Conservation (phyloP, 805 yeast species). For the Lipomyces oligophaga region DNA sequence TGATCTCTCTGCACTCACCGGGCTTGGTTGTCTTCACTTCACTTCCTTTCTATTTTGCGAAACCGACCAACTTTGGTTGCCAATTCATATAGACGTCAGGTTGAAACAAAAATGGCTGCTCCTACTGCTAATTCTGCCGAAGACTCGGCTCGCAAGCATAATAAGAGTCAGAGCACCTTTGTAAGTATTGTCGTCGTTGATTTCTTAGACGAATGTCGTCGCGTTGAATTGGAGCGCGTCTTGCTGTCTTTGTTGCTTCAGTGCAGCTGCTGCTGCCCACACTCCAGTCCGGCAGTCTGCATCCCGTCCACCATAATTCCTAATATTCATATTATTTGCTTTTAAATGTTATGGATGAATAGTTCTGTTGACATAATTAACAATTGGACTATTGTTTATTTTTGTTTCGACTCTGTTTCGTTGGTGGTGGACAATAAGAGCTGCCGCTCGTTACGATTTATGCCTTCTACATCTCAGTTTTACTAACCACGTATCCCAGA, state of each 20-base stretch:
- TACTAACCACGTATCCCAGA: too few relatives aligned
- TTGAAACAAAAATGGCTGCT: neutral
- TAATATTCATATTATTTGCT: too few relatives aligned
- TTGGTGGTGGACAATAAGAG: too few relatives aligned
- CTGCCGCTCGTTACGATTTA: too few relatives aligned
- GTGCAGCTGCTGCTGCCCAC: neutral
- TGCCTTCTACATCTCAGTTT: too few relatives aligned
- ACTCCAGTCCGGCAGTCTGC: neutral
- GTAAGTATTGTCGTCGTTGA: constrained; percentile 42
- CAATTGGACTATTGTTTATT: neutral
- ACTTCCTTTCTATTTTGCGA: too few relatives aligned
- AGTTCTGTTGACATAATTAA: neutral
- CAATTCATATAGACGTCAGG: too few relatives aligned
- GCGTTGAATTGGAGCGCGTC: neutral
- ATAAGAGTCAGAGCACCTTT: constrained; percentile 66
- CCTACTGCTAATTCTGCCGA: constrained; percentile 5
- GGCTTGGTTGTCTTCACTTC: too few relatives aligned
- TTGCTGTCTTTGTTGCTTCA: neutral
- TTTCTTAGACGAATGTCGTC: neutral
- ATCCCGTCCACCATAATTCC: too few relatives aligned
- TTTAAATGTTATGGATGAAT: too few relatives aligned
- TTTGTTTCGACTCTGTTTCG: neutral
- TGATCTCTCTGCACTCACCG: too few relatives aligned
- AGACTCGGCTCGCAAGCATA: constrained; percentile 47
- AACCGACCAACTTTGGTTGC: too few relatives aligned